These are phyloP conservation scores for Magnaporthales sp. DNA, from an alignment of 2,329 filamentous ascomycete species.

Conservation along the genomic window DNA sequence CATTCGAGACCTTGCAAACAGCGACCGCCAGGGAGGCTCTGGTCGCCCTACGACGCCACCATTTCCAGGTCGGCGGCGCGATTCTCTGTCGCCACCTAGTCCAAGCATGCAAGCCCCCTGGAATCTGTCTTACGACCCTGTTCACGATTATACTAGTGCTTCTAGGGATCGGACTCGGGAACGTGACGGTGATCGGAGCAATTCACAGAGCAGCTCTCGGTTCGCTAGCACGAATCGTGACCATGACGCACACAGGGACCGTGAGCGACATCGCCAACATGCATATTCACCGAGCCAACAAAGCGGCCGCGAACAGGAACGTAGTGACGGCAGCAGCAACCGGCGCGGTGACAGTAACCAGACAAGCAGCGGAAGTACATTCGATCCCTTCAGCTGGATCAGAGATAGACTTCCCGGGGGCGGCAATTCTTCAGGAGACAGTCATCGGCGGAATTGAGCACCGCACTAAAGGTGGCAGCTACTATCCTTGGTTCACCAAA, in stretches of 20 bases:
- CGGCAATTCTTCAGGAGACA: not conserved
- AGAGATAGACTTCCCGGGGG: not conserved
- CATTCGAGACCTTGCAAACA: not conserved
- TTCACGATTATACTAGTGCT: not conserved
- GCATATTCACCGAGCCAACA: not conserved
- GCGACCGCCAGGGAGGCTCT: not conserved
- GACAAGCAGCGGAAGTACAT: not conserved
- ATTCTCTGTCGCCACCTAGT: constrained; percentile 10
- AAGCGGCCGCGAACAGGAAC: constrained; percentile 7
- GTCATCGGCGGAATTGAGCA: not conserved
- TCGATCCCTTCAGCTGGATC: not conserved
- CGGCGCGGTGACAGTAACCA: constrained; percentile 2
- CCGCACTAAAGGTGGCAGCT: not conserved
- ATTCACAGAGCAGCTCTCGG: not conserved
- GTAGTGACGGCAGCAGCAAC: constrained; percentile 8
- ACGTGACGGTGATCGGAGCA: not conserved
- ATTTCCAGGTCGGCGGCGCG: constrained; percentile 7
- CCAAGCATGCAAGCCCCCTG: not conserved
- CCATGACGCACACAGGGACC: not conserved
- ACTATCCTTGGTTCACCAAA: too few relatives aligned
- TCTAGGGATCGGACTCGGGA: not conserved
- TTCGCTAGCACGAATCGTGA: not conserved
- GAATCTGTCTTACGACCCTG: not conserved
- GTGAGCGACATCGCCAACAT: not conserved
- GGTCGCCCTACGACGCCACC: constrained; percentile 1